These are phyloP conservation scores for Phaseolus lunatus DNA, from an alignment of 306 rosid species.

Conservation along the genomic window DNA sequence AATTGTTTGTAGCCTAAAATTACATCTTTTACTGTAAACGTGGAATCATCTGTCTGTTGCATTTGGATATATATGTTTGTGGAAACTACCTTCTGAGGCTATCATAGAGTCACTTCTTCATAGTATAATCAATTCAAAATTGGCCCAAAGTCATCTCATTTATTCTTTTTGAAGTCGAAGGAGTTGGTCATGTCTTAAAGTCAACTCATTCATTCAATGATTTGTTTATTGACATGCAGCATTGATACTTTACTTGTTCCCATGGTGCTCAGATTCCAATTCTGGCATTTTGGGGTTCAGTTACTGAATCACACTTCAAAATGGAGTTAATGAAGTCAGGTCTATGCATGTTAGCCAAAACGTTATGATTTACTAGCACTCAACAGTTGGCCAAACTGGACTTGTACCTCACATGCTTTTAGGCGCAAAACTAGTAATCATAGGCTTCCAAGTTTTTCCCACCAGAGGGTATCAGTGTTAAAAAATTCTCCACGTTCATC, in stretches of 20 bases:
- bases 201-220: slow-evolving; percentile 40
- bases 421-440: neutral
- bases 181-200: slow-evolving; percentile 21
- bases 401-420: neutral
- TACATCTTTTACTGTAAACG: neutral
- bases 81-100: slow-evolving; percentile 5
- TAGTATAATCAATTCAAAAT: neutral
- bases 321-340: neutral
- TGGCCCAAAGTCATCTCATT: slow-evolving; percentile 12
- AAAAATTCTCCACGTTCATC: neutral
- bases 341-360: neutral
- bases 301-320: neutral
- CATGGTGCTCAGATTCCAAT: slow-evolving; percentile 14
- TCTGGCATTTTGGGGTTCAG: neutral
- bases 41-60: slow-evolving; percentile 4
- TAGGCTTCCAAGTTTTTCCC: neutral
- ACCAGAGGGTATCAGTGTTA: neutral
- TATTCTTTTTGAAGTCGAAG: slow-evolving; percentile 2
- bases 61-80: neutral
- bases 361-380: neutral
- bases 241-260: neutral
- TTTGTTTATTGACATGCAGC: neutral
- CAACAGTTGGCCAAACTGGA: neutral
- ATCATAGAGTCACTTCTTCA: slow-evolving; percentile 1
- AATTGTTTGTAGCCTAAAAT: neutral